A percentile compares a stretch with the other conserved stretches of the same genome.
These are phyloP conservation scores for Pulveroboletus ravenelii DNA, from an alignment of 768 basidiomycete species.

Conservation along the genomic window DNA sequence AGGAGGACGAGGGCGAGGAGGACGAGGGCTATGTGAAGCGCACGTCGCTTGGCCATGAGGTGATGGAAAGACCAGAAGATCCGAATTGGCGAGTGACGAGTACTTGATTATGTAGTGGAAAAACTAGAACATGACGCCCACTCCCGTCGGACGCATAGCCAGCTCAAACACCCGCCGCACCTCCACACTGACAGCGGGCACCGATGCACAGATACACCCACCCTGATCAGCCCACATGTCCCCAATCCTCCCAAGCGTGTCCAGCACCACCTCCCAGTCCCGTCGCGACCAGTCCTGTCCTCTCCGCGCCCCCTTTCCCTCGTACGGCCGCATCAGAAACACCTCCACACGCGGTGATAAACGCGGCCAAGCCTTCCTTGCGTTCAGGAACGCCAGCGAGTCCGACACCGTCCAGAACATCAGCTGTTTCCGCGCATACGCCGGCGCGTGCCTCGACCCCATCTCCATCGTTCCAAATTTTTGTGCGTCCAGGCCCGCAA, in stretches of 20 bases:
- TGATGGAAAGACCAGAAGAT: neutral
- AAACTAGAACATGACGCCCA: conserved; percentile 2
- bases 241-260: conserved; percentile 45
- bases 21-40: conserved; percentile 44
- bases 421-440: conserved; percentile 39
- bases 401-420: conserved; percentile 51
- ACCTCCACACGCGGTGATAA: conserved; percentile 45
- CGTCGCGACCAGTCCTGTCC: conserved; percentile 71
- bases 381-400: conserved; percentile 53
- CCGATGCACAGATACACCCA: conserved; percentile 49
- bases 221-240: conserved; percentile 45
- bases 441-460: conserved; percentile 56
- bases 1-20: conserved; percentile 73
- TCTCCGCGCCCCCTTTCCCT: conserved; percentile 49
- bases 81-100: neutral
- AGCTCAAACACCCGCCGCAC: conserved; percentile 44
- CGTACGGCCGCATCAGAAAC: conserved; percentile 49
- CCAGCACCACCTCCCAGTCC: conserved; percentile 59
- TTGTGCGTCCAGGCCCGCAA: conserved; percentile 46
- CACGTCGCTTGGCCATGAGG: conserved; percentile 41
- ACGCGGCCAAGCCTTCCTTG: conserved; percentile 31
- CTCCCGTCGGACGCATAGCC: conserved; percentile 42
- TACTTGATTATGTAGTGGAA: too few species aligned
- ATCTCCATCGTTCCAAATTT: conserved; percentile 30
- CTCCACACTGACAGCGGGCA: conserved; percentile 45